Percentiles rank a stretch among this genome's conserved stretches.
Conservation (phyloP, 73 alveolate genomes). For the Paramecium biaurelia region DNA sequence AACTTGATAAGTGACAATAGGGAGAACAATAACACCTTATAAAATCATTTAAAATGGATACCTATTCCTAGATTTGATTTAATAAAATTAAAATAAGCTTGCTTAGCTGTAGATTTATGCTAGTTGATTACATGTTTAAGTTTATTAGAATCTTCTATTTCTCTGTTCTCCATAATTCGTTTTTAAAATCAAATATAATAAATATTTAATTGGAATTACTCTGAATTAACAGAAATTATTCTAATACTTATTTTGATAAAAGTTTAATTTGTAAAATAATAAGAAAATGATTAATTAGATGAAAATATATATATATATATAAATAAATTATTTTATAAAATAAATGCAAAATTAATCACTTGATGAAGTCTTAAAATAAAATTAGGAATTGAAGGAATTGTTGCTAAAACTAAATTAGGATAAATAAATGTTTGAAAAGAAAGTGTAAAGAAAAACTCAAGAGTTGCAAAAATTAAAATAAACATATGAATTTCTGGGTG, state of each 20-base stretch:
- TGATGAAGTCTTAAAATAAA: neutral
- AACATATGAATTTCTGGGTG: neutral
- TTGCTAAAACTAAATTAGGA: neutral
- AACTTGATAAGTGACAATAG: neutral
- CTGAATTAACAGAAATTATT: neutral
- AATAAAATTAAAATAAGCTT: constrained; percentile 22
- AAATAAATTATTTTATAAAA: neutral
- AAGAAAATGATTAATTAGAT: neutral
- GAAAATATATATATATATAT: neutral
- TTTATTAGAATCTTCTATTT: neutral
- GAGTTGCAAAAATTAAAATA: neutral
- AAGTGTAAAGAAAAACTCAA: neutral
- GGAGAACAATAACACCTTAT: neutral
- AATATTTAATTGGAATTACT: neutral
- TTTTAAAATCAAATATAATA: neutral
- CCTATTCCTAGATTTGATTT: constrained; percentile 26
- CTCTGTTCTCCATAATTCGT: neutral
- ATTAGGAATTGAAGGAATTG: constrained; percentile 12
- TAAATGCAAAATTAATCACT: neutral
- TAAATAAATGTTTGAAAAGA: constrained; percentile 12
- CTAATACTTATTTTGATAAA: neutral
- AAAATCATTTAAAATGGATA: neutral
- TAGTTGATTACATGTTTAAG: neutral
- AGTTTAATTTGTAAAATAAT: neutral
- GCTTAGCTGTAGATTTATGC: neutral